Percentiles rank a stretch among this genome's conserved stretches.
These are phyloP conservation scores for Dactylorhiza incarnata DNA, from an alignment of 106 monocot genomes.

Conservation along the genomic window DNA sequence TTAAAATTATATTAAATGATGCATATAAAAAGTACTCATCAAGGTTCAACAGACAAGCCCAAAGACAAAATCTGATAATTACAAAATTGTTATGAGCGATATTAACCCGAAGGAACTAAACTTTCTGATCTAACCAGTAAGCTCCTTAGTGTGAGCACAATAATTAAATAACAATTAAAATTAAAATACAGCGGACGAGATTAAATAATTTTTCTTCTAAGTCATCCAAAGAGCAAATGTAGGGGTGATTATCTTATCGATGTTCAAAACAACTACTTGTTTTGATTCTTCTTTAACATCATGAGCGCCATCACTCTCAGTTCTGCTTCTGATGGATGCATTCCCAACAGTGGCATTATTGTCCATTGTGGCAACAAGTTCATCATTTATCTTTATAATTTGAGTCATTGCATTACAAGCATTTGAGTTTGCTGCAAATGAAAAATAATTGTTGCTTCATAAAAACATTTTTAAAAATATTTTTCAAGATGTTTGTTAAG, in stretches of 20 bases:
- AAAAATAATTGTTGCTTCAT: not conserved
- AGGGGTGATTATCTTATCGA: not conserved
- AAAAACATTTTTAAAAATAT: constrained; percentile 7
- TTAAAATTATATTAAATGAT: no score
- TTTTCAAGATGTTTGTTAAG: not conserved
- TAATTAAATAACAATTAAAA: not conserved
- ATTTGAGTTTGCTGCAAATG: constrained; percentile 29
- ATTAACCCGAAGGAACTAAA: not conserved
- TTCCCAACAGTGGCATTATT: not conserved
- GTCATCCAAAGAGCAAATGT: not conserved
- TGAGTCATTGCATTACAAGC: constrained; percentile 20
- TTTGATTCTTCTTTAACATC: not conserved
- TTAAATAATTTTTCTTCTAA: not conserved
- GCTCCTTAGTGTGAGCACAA: not conserved
- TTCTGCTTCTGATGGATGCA: not conserved
- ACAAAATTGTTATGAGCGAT: not conserved
- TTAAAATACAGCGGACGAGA: not conserved
- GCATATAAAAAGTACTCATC: no score
- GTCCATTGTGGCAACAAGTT: constrained; percentile 9
- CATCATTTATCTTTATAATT: constrained; percentile 35
- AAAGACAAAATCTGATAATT: constrained; percentile 4
- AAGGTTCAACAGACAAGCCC: no score
- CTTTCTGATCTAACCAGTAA: not conserved
- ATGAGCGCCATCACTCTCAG: not conserved
- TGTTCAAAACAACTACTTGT: not conserved